Evolutionary conservation across 805 yeast species (phyloP), one percentile per base, ranked within the genome.

Genomic region (Helenozyma rhizophorensis): DNA sequence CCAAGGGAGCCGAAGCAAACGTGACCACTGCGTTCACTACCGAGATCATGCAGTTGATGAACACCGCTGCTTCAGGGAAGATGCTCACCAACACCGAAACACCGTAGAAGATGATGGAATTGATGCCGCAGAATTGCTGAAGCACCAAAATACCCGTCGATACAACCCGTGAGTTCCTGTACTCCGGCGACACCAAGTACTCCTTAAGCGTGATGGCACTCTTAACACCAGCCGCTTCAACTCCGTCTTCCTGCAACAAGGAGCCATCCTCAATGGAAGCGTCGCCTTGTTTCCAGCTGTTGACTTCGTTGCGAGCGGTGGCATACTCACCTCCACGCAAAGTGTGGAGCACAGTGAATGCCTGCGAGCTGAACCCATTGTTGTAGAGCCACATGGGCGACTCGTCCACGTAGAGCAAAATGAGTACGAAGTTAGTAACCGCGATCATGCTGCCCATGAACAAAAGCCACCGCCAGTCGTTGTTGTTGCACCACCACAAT

Each of bases 71-170:
- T 9, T 74, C 61, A 2, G 97, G 96, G 42, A 87, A 71, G 4
- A 83, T 62, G 6, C 75, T 63, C n/a, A 80, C 68, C 32, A 93
- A 65, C 1, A 90, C 83, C 10, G 85, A 76, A 4, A 90, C 96
- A 4, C 98, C 98, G 56, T 90, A 93, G 54, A 90, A 86, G 14
- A 93, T 78, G 39, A 93, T 87, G 2, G 96, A 78, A 56, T 93
- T 93, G 53, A 93, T 85, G 21, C 98, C 98, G 47, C 87, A 79
- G 37, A 90, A 76, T 56, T 93, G 98, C 62, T 93, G 98, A 12
- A 89, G 81, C 14, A 80, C 62, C 68, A 89, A 74, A 12, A 87
- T 70, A 2, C 82, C 76, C 0, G 88, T 76, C 8, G 88, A 83
- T 1, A 80, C 82, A 13, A 72, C 48, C 29, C 80, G 66, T 4